phyloP scores from a whole-genome alignment of 148 eudicot genomes.

The Suaeda aralocaspica region DNA sequence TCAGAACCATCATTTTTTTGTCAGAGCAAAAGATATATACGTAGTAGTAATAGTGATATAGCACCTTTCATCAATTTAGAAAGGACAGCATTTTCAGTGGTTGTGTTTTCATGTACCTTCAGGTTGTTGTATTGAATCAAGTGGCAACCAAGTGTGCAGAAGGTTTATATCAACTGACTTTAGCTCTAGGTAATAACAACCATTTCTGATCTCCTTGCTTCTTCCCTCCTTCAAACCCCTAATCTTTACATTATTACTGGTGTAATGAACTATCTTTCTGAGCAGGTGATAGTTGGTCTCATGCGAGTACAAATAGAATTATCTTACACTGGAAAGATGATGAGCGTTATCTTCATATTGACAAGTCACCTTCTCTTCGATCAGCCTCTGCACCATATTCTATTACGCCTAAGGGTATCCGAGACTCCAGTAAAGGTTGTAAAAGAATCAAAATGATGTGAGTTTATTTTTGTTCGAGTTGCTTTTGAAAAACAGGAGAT shows the following conservation, averaged over 20 bases:
- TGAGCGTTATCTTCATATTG: slow-evolving; percentile 68
- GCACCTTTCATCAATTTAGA: neutral
- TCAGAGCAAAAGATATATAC: neutral
- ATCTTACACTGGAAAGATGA: slow-evolving; percentile 82
- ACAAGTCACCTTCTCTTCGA: slow-evolving; percentile 79
- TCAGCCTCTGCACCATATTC: slow-evolving; percentile 73
- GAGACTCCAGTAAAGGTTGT: slow-evolving; percentile 46
- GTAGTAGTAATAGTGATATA: neutral
- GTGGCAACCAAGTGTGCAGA: slow-evolving; percentile 74
- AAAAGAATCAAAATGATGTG: slow-evolving; percentile 64
- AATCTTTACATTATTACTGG: neutral
- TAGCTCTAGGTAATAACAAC: slow-evolving; percentile 66
- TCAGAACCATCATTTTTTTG: neutral
- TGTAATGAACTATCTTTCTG: slow-evolving; percentile 3
- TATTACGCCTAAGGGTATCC: slow-evolving; percentile 71
- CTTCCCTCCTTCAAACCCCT: neutral
- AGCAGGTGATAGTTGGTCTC: slow-evolving; percentile 96
- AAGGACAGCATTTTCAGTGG: neutral
- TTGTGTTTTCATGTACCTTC: slow-evolving; percentile 8
- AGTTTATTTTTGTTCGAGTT: slow-evolving; percentile 8
- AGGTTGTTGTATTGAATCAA: slow-evolving; percentile 87
- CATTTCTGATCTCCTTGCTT: neutral
- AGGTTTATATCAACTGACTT: slow-evolving; percentile 73
- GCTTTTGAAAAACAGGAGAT: neutral
- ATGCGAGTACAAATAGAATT: slow-evolving; percentile 83